A percentile compares a stretch with the other conserved stretches of the same genome.
phyloP scores from a whole-genome alignment of 2,329 filamentous ascomycete genomes.

The Ceratocystis smalleyi region DNA sequence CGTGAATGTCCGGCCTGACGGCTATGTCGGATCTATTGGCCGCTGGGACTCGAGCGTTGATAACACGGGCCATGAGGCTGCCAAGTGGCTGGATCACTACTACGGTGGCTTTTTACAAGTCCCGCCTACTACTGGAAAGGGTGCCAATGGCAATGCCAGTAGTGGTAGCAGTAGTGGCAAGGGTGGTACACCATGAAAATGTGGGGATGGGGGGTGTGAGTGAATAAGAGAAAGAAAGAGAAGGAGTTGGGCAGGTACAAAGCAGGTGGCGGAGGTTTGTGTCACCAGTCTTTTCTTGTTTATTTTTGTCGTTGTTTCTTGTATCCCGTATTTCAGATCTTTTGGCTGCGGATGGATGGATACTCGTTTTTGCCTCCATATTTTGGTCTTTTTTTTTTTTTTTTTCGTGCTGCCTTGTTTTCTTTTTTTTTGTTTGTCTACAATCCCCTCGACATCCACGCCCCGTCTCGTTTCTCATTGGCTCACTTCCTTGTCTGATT shows the following conservation, averaged over 20 bases:
- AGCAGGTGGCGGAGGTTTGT: background rate
- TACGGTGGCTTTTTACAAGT: slow-evolving; percentile 40
- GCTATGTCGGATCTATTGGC: slow-evolving; percentile 53
- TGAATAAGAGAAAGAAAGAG: background rate
- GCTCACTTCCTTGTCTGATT: background rate
- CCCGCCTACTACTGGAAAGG: slow-evolving; percentile 21
- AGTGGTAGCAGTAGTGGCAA: background rate
- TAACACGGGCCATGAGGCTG: slow-evolving; percentile 36
- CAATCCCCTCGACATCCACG: background rate
- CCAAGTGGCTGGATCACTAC: slow-evolving; percentile 39
- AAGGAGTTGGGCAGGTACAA: background rate
- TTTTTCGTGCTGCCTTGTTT: background rate
- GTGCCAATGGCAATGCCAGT: background rate
- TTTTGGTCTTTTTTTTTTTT: background rate
- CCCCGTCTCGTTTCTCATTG: background rate
- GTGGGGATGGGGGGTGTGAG: background rate
- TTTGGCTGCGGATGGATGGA: background rate
- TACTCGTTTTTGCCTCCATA: background rate
- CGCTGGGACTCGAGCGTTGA: slow-evolving; percentile 37
- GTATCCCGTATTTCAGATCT: background rate
- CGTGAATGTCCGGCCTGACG: slow-evolving; percentile 55
- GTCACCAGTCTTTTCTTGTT: slow-evolving; percentile 2
- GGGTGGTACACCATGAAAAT: background rate
- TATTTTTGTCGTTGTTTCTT: background rate
- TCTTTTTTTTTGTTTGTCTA: background rate